Base-by-base conservation (phyloP, 768 basidiomycete genomes). In the Lactifluus volemus region DNA sequence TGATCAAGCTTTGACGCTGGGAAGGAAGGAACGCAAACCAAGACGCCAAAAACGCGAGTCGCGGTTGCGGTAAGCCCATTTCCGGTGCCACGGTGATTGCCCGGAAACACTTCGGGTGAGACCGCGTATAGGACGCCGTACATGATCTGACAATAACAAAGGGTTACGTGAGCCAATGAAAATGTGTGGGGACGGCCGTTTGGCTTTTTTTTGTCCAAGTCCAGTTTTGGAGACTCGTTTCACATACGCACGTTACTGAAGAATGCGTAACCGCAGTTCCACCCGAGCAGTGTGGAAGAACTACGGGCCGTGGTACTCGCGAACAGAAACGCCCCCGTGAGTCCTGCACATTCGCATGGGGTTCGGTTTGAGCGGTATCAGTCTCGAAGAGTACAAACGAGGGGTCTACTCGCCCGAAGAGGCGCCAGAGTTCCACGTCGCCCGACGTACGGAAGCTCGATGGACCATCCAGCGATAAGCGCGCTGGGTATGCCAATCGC, bases 251-350 rank as follows among this genome's bases (percentile, higher is more conserved):
- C 81, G 66, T 84, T 84, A 55, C 80, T 83, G 63, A 72, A 78
- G 68, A 86, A 85, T n/a, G 74, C 77, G 64, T 86, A 88, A 9
- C 80, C 86, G 68, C 87, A 91, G 71, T 90, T 89, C 88, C 88
- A 91, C 50, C 83, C 88, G 29, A 91, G 76, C 45, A 90, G 77
- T 30, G 81, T 77, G 61, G 84, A 77, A 8, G 84, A 87, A 60
- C 79, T 83, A 66, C 81, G 78, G 34, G 88, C 80, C n/a, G 88
- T 89, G 49, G 88, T 90, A 36, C 81, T 84, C 64, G 78, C 84
- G 67, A 87, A 85, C 49, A 92, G 79, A 74, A 90, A 90, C 12
- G 77, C 78, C 15, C 88, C 88, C 11, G 89, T 90, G 67, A 89
- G 77, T 69, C 79, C 83, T 85, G 73, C 69, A n/a, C n/a, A 69